Evolutionary conservation across 2,329 filamentous ascomycete species (phyloP).

Genomic region (Ophiocordyceps sinensis): DNA sequence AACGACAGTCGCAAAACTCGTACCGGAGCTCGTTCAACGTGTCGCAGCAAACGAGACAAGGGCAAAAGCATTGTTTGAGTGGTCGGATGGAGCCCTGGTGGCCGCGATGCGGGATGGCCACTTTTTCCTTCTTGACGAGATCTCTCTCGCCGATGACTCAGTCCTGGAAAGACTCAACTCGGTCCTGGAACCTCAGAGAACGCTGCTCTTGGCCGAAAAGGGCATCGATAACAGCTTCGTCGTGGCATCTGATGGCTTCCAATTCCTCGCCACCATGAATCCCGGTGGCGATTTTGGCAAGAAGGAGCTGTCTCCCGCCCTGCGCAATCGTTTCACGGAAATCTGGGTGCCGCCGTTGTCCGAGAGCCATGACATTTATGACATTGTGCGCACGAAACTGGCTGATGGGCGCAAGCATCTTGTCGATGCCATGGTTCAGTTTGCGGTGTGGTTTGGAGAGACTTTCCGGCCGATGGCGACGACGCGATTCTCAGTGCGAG

Average conservation of each 20-base stretch:
- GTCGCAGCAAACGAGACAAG: constrained; percentile 40
- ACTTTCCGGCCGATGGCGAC: constrained; percentile 63
- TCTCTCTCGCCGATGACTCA: constrained; percentile 93
- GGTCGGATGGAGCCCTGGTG: constrained; percentile 87
- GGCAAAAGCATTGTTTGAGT: constrained; percentile 82
- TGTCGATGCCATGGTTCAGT: constrained; percentile 61
- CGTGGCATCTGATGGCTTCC: constrained; percentile 63
- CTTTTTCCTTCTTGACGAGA: constrained; percentile 92
- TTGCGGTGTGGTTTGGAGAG: constrained; percentile 84
- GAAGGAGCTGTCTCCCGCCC: constrained; percentile 84
- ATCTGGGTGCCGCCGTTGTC: constrained; percentile 93
- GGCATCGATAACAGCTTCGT: constrained; percentile 73
- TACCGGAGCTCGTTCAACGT: constrained; percentile 29
- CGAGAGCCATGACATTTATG: constrained; percentile 69
- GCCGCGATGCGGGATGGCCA: constrained; percentile 83
- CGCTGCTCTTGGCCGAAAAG: constrained; percentile 84
- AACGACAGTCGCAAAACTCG: constrained; percentile 32
- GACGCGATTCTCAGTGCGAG: constrained; percentile 76
- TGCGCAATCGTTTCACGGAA: constrained; percentile 94
- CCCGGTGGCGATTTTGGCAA: constrained; percentile 98
- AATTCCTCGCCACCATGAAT: constrained; percentile 98
- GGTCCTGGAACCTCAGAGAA: constrained; percentile 77
- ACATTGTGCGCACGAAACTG: constrained; percentile 74
- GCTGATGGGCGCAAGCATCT: constrained; percentile 36
- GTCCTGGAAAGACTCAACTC: constrained; percentile 94